Percentiles rank a stretch among this genome's conserved stretches.
Evolutionary conservation across 306 rosid species (phyloP).

Genomic region (Lathyrus tuberosus): DNA sequence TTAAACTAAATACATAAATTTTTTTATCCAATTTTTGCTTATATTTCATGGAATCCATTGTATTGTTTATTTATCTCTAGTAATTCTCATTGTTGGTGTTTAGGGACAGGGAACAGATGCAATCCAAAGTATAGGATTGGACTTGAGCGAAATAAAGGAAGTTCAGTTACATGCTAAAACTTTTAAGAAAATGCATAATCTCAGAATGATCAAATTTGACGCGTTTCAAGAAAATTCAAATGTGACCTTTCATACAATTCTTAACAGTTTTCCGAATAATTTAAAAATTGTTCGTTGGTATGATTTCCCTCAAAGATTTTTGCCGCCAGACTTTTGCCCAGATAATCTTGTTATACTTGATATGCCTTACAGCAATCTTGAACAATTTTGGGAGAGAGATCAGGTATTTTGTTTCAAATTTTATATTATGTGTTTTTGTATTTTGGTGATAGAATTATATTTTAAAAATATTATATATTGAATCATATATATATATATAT

Average conservation of each 20-base stretch:
- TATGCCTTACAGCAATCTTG: slow-evolving; percentile 1
- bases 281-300: slow-evolving; percentile 37
- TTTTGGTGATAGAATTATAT: neutral
- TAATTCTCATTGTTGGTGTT: neutral
- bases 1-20: too few species aligned
- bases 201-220: slow-evolving; percentile 29
- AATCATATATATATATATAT: too few species aligned
- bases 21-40: too few species aligned
- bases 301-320: slow-evolving; percentile 5
- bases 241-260: neutral
- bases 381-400: slow-evolving; percentile 33
- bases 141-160: neutral
- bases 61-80: neutral
- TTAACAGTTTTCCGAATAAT: slow-evolving; percentile 2
- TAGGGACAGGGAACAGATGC: slow-evolving; percentile 12
- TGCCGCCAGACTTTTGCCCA: neutral
- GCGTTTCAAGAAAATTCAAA: neutral
- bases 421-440: neutral
- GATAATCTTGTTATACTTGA: slow-evolving; percentile 25
- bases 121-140: slow-evolving; percentile 21
- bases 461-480: neutral
- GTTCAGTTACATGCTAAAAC: neutral
- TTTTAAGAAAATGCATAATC: slow-evolving; percentile 37
- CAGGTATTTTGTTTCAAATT: slow-evolving; percentile 29
- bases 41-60: neutral